A percentile compares a stretch with the other conserved stretches of the same genome.
Evolutionary conservation across 176 grass and related monocot genomes (phyloP).

Genomic region (Alopecurus myosuroides): DNA sequence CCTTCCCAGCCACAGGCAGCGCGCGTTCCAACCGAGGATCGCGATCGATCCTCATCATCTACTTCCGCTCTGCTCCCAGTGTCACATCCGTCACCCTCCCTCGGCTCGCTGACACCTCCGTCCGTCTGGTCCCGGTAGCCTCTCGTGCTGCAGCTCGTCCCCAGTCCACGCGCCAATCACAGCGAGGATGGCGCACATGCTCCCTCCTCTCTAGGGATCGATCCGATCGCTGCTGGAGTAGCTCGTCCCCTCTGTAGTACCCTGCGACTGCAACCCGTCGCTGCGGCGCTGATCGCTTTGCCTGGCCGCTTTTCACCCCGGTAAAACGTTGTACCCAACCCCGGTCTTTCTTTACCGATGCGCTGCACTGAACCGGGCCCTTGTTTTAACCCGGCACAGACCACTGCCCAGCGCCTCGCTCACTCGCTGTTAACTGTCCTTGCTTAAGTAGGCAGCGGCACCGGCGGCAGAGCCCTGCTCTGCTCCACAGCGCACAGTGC

Average conservation of each 20-base stretch:
- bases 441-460: neutral
- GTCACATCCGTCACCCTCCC: neutral
- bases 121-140: neutral
- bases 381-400: neutral
- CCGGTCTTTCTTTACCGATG: neutral
- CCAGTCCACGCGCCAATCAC: neutral
- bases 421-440: neutral
- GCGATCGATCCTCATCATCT: neutral
- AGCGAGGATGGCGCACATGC: constrained; percentile 12
- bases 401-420: neutral
- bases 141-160: neutral
- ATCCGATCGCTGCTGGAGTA: no score
- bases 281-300: constrained; percentile 22
- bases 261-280: neutral
- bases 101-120: neutral
- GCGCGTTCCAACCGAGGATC: neutral
- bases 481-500: constrained; percentile 9
- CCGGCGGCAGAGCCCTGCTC: neutral
- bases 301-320: constrained; percentile 16
- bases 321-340: constrained; percentile 29
- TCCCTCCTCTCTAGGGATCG: neutral
- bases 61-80: neutral
- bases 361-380: no score
- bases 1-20: neutral
- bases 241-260: constrained; percentile 6